phyloP scores from a whole-genome alignment of 73 alveolate species.

The Stentor roeselii region DNA sequence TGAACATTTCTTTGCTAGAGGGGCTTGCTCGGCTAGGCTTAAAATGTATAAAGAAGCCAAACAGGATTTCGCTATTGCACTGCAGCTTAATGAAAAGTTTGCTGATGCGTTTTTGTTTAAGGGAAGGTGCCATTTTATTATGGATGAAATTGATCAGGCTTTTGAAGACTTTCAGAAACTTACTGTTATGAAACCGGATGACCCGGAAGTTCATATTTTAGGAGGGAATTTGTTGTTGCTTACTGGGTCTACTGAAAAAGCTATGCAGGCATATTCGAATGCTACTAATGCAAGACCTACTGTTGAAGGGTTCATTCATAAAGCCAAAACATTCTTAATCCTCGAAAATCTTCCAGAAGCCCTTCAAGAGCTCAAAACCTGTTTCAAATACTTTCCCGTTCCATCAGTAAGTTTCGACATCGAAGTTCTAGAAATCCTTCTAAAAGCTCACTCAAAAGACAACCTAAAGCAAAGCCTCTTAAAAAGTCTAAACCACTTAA shows the following conservation, averaged over 20 bases:
- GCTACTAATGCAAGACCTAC: neutral
- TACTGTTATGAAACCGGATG: constrained; percentile 8
- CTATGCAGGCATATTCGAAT: constrained; percentile 59
- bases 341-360: constrained; percentile 41
- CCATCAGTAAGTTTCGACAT: neutral
- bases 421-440: neutral
- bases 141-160: constrained; percentile 65
- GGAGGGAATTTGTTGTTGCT: constrained; percentile 71
- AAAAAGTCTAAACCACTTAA: neutral
- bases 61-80: constrained; percentile 53
- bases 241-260: constrained; percentile 68
- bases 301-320: neutral
- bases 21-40: constrained; percentile 63
- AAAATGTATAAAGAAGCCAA: constrained; percentile 69
- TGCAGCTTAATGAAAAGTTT: constrained; percentile 49
- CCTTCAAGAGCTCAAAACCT: constrained; percentile 27
- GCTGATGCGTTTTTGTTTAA: constrained; percentile 62
- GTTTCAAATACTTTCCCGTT: neutral
- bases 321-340: constrained; percentile 40
- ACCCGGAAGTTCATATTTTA: constrained; percentile 65
- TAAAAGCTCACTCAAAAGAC: neutral
- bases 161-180: constrained; percentile 67
- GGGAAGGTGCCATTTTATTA: constrained; percentile 64
- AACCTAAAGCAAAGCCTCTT: neutral
- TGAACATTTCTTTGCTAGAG: constrained; percentile 57